Percentiles rank a stretch among this genome's conserved stretches.
phyloP scores from a whole-genome alignment of 805 yeast genomes.

The Yarrowia osloensis region DNA sequence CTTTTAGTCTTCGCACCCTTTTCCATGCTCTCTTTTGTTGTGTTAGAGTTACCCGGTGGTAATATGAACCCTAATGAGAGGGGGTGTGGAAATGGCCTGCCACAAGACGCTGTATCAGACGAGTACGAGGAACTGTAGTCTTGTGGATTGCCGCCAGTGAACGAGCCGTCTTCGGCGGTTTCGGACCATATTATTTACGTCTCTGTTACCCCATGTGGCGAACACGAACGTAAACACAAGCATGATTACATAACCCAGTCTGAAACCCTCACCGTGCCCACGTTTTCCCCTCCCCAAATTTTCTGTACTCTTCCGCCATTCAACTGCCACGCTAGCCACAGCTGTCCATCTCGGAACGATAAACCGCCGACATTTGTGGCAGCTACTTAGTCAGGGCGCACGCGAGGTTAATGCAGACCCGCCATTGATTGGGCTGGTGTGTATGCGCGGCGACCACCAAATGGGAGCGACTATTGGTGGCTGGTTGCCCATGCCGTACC shows the following conservation, averaged over 20 bases:
- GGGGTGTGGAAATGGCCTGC: slow-evolving; percentile 7
- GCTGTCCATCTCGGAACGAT: not conserved
- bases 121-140: not conserved
- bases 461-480: too few relatives aligned
- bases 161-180: not conserved
- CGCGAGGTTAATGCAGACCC: not conserved
- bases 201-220: not conserved
- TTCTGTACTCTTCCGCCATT: not conserved
- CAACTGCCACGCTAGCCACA: not conserved
- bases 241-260: slow-evolving; percentile 21
- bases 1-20: slow-evolving; percentile 24
- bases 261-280: slow-evolving; percentile 12
- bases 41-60: slow-evolving; percentile 31
- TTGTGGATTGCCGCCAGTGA: not conserved
- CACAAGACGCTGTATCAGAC: not conserved
- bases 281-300: slow-evolving; percentile 8
- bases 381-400: not conserved
- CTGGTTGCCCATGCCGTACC: not conserved
- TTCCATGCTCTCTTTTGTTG: slow-evolving; percentile 25
- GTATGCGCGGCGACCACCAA: not conserved
- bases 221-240: not conserved
- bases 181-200: not conserved
- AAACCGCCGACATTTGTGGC: not conserved
- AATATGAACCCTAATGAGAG: slow-evolving; percentile 20
- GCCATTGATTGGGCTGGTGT: not conserved